Evolutionary conservation across 176 grass and related monocot genomes (phyloP).

Genomic region (Musa itinerans): DNA sequence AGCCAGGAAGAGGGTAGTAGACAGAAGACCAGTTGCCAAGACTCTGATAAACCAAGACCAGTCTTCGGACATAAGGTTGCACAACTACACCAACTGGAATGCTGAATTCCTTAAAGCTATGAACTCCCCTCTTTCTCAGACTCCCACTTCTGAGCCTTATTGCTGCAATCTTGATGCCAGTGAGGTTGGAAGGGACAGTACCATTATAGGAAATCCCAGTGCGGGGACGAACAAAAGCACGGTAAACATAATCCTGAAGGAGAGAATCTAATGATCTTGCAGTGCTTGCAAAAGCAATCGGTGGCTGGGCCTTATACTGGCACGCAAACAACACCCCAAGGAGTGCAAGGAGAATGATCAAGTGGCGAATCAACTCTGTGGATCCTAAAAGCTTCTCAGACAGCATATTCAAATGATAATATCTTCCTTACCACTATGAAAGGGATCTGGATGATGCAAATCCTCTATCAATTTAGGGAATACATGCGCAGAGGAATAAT

Average conservation of each 20-base stretch:
- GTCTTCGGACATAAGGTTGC: conserved; percentile 62
- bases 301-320: conserved; percentile 26
- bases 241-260: conserved; percentile 68
- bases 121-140: conserved; percentile 37
- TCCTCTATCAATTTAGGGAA: background rate
- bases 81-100: conserved; percentile 53
- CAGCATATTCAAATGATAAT: background rate
- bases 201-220: conserved; percentile 60
- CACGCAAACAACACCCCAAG: conserved; percentile 13
- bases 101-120: conserved; percentile 42
- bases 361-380: conserved; percentile 21
- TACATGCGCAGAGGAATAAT: background rate
- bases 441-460: background rate
- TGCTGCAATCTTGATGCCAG: conserved; percentile 46
- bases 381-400: background rate
- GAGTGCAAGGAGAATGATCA: conserved; percentile 24
- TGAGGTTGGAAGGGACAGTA: conserved; percentile 39
- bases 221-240: conserved; percentile 40
- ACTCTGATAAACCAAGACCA: conserved; percentile 75
- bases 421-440: background rate
- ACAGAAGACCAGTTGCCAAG: conserved; percentile 34
- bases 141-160: conserved; percentile 75
- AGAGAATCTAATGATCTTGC: conserved; percentile 49
- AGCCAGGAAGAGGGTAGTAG: conserved; percentile 68
- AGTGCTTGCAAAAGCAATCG: background rate